A percentile compares a stretch with the other conserved stretches of the same genome.
Conservation (phyloP, 169 alveolate genomes). For the Plasmodium falciparum region DNA sequence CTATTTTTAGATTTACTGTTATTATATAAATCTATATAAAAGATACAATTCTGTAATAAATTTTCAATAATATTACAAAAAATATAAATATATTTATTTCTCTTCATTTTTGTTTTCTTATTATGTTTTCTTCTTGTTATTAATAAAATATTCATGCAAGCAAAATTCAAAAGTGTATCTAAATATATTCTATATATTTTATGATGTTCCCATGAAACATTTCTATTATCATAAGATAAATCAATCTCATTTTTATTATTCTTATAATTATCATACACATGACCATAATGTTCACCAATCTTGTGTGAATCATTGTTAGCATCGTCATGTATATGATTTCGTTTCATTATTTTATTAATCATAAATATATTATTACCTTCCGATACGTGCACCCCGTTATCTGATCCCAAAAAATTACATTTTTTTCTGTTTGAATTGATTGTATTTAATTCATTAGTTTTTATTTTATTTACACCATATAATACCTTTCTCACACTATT, state of each 20-base stretch:
- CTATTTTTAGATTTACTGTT: slow-evolving; percentile 23
- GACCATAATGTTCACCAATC: too few relatives aligned
- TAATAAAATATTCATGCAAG: slow-evolving; percentile 31
- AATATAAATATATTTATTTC: slow-evolving; percentile 34
- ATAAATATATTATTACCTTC: too few relatives aligned
- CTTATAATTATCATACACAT: too few relatives aligned
- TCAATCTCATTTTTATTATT: too few relatives aligned
- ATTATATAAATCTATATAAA: slow-evolving; percentile 35
- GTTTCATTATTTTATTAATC: too few relatives aligned
- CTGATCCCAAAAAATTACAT: too few relatives aligned
- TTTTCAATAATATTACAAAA: slow-evolving; percentile 69
- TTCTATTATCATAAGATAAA: too few relatives aligned
- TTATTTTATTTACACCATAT: background rate
- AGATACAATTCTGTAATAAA: slow-evolving; percentile 61
- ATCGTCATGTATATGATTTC: too few relatives aligned
- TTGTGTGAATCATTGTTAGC: too few relatives aligned
- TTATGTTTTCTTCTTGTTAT: slow-evolving; percentile 29
- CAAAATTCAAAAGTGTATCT: slow-evolving; percentile 25
- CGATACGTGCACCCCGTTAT: too few relatives aligned
- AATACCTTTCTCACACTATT: background rate
- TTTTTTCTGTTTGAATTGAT: too few relatives aligned
- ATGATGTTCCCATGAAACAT: too few relatives aligned
- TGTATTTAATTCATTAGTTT: background rate
- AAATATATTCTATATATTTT: slow-evolving; percentile 22
- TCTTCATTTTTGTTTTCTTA: slow-evolving; percentile 29